phyloP scores from a whole-genome alignment of 768 basidiomycete genomes.

The Suillus weaverae region DNA sequence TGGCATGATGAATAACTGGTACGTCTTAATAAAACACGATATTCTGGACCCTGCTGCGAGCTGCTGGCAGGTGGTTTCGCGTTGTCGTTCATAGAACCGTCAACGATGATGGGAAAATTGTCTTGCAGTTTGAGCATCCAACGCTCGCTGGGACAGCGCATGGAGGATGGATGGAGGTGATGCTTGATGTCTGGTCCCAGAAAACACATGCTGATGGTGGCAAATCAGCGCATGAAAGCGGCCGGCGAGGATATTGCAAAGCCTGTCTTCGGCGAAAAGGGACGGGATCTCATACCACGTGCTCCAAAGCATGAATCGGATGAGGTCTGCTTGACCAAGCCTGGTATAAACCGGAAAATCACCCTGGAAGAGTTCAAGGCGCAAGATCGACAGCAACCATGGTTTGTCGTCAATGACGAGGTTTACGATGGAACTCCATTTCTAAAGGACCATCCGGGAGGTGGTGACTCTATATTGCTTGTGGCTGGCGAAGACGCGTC shows the following conservation, averaged over 20 bases:
- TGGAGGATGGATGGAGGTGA: slow-evolving; percentile 63
- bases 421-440: slow-evolving; percentile 55
- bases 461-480: slow-evolving; percentile 51
- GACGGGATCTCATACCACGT: not conserved
- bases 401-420: slow-evolving; percentile 57
- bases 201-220: not conserved
- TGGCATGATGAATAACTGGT: slow-evolving; percentile 60
- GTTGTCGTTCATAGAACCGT: slow-evolving; percentile 45
- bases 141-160: slow-evolving; percentile 46
- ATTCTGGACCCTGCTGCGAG: not conserved
- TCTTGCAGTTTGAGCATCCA: slow-evolving; percentile 57
- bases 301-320: slow-evolving; percentile 1
- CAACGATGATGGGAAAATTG: slow-evolving; percentile 19
- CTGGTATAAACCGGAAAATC: slow-evolving; percentile 45
- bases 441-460: slow-evolving; percentile 59
- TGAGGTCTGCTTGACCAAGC: slow-evolving; percentile 45
- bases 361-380: slow-evolving; percentile 43
- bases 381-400: slow-evolving; percentile 38
- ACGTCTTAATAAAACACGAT: slow-evolving; percentile 5
- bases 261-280: slow-evolving; percentile 37
- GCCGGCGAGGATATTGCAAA: slow-evolving; percentile 43
- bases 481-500: slow-evolving; percentile 61
- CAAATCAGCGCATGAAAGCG: slow-evolving; percentile 42
- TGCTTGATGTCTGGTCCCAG: not conserved
- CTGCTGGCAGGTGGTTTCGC: slow-evolving; percentile 51